Evolutionary conservation across 2,329 filamentous ascomycete species (phyloP), one percentile per base, ranked within the genome.

Genomic region (Aspergillus aculeatinus): DNA sequence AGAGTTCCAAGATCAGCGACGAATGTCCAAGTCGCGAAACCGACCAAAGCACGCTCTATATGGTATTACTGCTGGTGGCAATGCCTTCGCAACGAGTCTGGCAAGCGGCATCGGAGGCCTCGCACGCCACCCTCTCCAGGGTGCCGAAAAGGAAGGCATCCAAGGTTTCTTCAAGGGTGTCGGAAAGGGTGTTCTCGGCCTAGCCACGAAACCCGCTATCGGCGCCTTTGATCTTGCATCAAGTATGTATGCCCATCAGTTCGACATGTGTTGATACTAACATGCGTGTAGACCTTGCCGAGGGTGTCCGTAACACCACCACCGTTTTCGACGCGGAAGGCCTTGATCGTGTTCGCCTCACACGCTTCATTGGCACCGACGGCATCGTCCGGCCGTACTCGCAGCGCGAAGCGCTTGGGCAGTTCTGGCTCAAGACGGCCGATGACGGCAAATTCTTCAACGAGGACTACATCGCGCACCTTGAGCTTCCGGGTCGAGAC

Each of bases 381-480:
- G 95, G 95, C 47, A 91, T 99, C 61, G 93, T 99, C 35, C 89
- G 94, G 3, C 93, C 95, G 0, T 99, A 96, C 81, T 93, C 89
- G 58, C 91, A 96, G 73, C 91, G 95, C 51, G 95, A 99, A 81
- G 93, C 95, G 0, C 87, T 99, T 3, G 95, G 95, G 0, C 95
- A 99, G 75, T 97, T 92, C 81, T 99, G 95, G 96, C 87, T 99
- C 65, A 99, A 99, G 83, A 96, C 96, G 60, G 87, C 96, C 11
- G 95, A 99, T 77, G 95, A 97, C 65, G 95, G 95, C 63, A 95
- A 93, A 75, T 98, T 94, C 82, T 99, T 99, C 84, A 89, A 96
- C 78, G 95, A 99, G 77, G 86, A 92, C 73, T 99, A 99, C 79
- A 95, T 99, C 74, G 96, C 93, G 4, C 96, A 99, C 73, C 82